phyloP scores from a whole-genome alignment of 345 rosid genomes.

The Acer saccharum region DNA sequence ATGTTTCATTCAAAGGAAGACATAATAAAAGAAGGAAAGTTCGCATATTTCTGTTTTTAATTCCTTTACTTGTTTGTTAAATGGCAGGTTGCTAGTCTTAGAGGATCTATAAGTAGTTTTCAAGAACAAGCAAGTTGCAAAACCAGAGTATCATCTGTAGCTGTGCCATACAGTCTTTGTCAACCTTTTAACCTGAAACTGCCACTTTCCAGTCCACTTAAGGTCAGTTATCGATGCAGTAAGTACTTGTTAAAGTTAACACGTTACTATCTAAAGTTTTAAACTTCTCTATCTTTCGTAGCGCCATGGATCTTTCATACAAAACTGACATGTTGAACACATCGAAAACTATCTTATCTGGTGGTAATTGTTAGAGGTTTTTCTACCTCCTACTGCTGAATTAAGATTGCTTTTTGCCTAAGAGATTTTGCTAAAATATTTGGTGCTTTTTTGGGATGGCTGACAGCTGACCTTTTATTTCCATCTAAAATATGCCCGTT shows the following conservation, averaged over 20 bases:
- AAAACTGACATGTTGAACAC: not conserved
- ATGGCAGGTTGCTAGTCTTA: constrained; percentile 84
- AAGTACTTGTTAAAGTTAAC: not conserved
- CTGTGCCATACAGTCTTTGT: constrained; percentile 69
- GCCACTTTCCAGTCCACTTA: constrained; percentile 70
- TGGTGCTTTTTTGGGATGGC: not conserved
- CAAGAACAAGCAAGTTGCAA: constrained; percentile 90
- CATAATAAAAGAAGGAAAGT: not conserved
- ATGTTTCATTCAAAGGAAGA: not conserved
- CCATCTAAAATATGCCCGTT: constrained; percentile 1
- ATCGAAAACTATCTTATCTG: not conserved
- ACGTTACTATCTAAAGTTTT: not conserved
- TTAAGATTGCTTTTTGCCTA: not conserved
- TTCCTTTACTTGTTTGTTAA: constrained; percentile 24
- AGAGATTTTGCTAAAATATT: not conserved
- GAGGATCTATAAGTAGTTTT: constrained; percentile 88
- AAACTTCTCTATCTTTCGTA: not conserved
- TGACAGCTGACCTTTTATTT: not conserved
- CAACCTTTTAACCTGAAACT: constrained; percentile 65
- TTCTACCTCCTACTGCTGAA: not conserved
- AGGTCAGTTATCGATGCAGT: constrained; percentile 44
- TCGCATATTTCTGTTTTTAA: not conserved
- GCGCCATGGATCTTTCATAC: not conserved
- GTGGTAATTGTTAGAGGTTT: not conserved
- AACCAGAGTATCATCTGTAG: constrained; percentile 60